phyloP scores from a whole-genome alignment of 169 alveolate species.

The Plasmodium yoelii region DNA sequence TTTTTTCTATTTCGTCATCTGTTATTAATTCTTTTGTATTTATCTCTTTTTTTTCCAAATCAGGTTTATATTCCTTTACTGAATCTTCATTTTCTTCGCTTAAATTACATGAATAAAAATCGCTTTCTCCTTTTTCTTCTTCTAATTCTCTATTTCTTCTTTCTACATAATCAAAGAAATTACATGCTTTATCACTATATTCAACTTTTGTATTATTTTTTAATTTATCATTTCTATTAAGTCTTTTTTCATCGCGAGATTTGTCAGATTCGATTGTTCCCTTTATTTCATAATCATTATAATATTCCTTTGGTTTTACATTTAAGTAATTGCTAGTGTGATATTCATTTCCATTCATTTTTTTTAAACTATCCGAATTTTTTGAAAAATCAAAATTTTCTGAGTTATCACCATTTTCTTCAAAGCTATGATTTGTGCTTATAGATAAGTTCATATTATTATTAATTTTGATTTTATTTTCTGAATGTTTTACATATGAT shows the following conservation, averaged over 20 bases:
- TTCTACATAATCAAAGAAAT: neutral
- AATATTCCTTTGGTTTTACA: neutral
- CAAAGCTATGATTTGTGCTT: neutral
- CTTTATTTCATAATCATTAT: slow-evolving; percentile 19
- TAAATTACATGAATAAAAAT: neutral
- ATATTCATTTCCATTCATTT: slow-evolving; percentile 6
- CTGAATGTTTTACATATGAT: neutral
- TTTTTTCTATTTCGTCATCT: neutral
- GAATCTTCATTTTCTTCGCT: neutral
- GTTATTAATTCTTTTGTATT: neutral
- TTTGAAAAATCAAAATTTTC: slow-evolving; percentile 7
- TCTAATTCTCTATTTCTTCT: neutral
- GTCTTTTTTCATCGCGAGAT: slow-evolving; percentile 3
- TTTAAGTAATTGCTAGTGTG: neutral
- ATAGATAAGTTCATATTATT: neutral
- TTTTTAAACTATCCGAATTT: slow-evolving; percentile 44
- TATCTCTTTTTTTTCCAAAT: neutral
- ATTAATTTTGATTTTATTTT: neutral
- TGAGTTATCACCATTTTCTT: neutral
- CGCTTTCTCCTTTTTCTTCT: neutral
- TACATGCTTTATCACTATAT: neutral
- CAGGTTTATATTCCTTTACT: neutral
- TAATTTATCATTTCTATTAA: slow-evolving; percentile 9
- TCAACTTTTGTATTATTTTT: slow-evolving; percentile 16
- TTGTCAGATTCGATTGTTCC: slow-evolving; percentile 9